phyloP scores from a whole-genome alignment of 2,329 filamentous ascomycete genomes.

The Hyphodiscus sp. region DNA sequence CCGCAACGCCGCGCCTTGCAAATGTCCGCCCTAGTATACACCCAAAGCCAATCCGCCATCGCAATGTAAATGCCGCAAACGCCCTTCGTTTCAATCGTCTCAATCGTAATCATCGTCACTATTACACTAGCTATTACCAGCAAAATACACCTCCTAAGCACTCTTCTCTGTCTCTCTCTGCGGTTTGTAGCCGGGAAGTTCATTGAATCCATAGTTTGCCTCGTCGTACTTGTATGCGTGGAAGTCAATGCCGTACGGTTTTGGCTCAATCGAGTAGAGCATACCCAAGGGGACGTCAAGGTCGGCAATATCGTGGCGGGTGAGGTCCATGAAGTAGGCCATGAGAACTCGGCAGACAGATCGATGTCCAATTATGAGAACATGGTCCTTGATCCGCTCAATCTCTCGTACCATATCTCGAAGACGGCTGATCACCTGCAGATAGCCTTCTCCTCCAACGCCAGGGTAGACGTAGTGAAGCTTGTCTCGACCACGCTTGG shows the following conservation, averaged over 20 bases:
- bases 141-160: constrained; percentile 12
- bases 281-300: constrained; percentile 91
- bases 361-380: constrained; percentile 86
- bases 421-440: constrained; percentile 93
- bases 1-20: background rate
- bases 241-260: constrained; percentile 96
- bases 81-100: background rate
- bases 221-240: constrained; percentile 91
- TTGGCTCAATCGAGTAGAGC: constrained; percentile 91
- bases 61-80: background rate
- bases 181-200: constrained; percentile 77
- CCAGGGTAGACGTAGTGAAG: constrained; percentile 95
- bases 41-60: background rate
- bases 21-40: background rate
- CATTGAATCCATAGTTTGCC: constrained; percentile 70
- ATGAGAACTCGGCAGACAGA: constrained; percentile 88
- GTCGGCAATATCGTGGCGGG: constrained; percentile 85
- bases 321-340: constrained; percentile 93
- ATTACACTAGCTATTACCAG: background rate
- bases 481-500: constrained; percentile 75
- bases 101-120: background rate
- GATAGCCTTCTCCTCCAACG: constrained; percentile 89
- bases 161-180: constrained; percentile 40
- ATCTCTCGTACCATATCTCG: constrained; percentile 95
- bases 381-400: constrained; percentile 93